Percentiles rank a stretch among this genome's conserved stretches.
These are phyloP conservation scores for Cochlearia excelsa DNA, from an alignment of 345 rosid species.

Conservation along the genomic window DNA sequence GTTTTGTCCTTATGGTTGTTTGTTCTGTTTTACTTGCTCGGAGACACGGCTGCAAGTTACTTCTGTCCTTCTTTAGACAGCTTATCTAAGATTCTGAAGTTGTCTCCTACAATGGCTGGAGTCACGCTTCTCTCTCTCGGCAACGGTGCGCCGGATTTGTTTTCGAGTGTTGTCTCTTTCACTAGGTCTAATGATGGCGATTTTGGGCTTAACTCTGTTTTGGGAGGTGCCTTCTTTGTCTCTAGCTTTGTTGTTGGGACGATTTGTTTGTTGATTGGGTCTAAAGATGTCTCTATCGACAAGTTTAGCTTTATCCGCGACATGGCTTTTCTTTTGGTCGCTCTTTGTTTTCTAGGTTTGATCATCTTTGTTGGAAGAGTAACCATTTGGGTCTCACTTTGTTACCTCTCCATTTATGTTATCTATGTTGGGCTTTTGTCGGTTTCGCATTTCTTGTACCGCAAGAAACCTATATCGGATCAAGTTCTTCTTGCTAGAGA, in stretches of 20 bases:
- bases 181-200: slow-evolving; percentile 51
- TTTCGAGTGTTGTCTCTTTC: slow-evolving; percentile 71
- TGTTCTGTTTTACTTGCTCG: slow-evolving; percentile 73
- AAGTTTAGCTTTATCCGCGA: slow-evolving; percentile 67
- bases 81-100: slow-evolving; percentile 56
- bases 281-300: slow-evolving; percentile 41
- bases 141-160: slow-evolving; percentile 88
- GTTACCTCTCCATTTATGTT: slow-evolving; percentile 53
- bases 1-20: slow-evolving; percentile 62
- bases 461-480: slow-evolving; percentile 32
- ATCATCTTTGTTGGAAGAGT: slow-evolving; percentile 51
- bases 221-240: slow-evolving; percentile 79
- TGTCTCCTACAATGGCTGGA: slow-evolving; percentile 86
- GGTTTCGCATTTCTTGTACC: slow-evolving; percentile 33
- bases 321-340: slow-evolving; percentile 55
- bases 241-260: slow-evolving; percentile 78
- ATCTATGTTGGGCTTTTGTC: slow-evolving; percentile 62
- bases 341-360: slow-evolving; percentile 49
- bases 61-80: slow-evolving; percentile 82
- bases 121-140: slow-evolving; percentile 91
- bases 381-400: slow-evolving; percentile 61
- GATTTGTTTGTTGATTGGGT: slow-evolving; percentile 47
- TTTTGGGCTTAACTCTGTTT: slow-evolving; percentile 61
- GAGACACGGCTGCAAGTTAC: slow-evolving; percentile 87
- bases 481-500: slow-evolving; percentile 29